Evolutionary conservation across 2,329 filamentous ascomycete species (phyloP).

Genomic region (Pseudogymnoascus sp.): DNA sequence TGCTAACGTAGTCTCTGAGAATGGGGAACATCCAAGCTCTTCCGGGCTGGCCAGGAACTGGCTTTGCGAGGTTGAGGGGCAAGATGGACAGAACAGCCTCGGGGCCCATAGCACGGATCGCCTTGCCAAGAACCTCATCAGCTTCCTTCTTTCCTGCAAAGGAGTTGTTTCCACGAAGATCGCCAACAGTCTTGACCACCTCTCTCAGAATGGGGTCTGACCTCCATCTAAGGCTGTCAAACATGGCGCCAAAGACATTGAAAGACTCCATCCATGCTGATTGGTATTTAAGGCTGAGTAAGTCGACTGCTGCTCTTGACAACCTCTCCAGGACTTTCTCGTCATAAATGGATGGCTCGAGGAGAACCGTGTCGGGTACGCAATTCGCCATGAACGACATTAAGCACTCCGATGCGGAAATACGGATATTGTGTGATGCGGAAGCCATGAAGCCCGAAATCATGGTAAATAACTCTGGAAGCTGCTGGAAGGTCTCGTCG

Average conservation of each 20-base stretch:
- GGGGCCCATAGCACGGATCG: constrained; percentile 83
- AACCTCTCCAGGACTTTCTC: constrained; percentile 83
- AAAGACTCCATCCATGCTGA: constrained; percentile 93
- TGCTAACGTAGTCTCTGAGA: constrained; percentile 79
- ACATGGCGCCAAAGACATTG: constrained; percentile 76
- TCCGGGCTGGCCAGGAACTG: constrained; percentile 68
- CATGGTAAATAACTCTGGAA: constrained; percentile 76
- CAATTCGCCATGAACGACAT: constrained; percentile 90
- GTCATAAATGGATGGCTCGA: constrained; percentile 86
- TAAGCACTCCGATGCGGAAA: constrained; percentile 89
- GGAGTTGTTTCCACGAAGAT: constrained; percentile 76
- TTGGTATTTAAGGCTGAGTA: constrained; percentile 87
- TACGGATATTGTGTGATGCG: constrained; percentile 82
- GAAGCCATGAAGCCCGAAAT: constrained; percentile 77
- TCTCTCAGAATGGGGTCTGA: constrained; percentile 69
- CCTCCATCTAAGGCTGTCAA: constrained; percentile 78
- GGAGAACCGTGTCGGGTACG: constrained; percentile 70
- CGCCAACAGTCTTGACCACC: constrained; percentile 71
- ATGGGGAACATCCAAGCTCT: constrained; percentile 93
- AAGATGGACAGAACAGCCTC: constrained; percentile 73
- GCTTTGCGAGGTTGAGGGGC: constrained; percentile 75
- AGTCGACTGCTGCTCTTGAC: constrained; percentile 59
- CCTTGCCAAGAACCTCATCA: constrained; percentile 80
- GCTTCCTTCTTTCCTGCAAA: constrained; percentile 94
- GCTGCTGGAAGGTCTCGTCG: constrained; percentile 82